Evolutionary conservation across 169 alveolate genomes (phyloP).

Genomic region (Toxoplasma gondii): DNA sequence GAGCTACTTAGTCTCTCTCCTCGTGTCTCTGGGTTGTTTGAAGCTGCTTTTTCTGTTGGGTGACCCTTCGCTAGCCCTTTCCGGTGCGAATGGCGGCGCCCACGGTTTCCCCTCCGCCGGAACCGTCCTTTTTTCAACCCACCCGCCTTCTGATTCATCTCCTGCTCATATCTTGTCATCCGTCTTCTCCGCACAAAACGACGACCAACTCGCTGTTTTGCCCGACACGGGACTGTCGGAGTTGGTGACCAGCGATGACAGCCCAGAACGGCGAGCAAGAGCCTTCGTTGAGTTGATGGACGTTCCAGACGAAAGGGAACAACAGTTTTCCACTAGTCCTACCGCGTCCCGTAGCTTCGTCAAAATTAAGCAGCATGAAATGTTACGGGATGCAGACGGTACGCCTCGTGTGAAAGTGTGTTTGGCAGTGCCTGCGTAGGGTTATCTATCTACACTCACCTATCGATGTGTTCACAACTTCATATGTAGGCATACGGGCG

Average conservation of each 20-base stretch:
- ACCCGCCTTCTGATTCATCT: neutral
- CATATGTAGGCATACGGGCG: neutral
- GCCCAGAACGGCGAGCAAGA: neutral
- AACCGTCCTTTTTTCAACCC: neutral
- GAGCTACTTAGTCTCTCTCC: neutral
- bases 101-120: neutral
- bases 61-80: neutral
- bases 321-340: neutral
- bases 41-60: too few species aligned
- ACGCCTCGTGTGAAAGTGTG: neutral
- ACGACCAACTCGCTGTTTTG: neutral
- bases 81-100: neutral
- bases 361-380: neutral
- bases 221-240: neutral
- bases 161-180: neutral
- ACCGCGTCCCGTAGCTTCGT: neutral
- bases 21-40: neutral
- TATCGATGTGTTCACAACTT: neutral
- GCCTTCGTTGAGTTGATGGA: neutral
- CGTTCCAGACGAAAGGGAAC: neutral
- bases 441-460: neutral
- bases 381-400: neutral
- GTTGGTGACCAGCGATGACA: neutral
- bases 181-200: neutral
- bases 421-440: neutral